Conservation (phyloP, 2,329 filamentous ascomycete genomes). For the Fusarium mundagurra region DNA sequence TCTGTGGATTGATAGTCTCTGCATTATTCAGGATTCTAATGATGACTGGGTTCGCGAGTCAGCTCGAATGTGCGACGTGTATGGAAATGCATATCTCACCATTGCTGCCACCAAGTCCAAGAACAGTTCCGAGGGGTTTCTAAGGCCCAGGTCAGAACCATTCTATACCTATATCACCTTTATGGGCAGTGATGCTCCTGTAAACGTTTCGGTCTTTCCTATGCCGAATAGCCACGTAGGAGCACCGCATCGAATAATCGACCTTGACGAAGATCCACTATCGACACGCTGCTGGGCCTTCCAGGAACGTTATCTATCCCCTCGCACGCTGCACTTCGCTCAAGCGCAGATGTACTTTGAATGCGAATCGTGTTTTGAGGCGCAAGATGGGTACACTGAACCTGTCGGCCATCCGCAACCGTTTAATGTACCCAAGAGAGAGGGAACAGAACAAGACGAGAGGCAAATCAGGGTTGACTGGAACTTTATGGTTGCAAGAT, state of each 20-base stretch:
- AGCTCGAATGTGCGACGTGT: not conserved
- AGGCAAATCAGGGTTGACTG: not conserved
- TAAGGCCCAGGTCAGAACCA: accelerated
- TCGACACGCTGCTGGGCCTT: not conserved
- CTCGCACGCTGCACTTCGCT: not conserved
- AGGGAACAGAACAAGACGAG: not conserved
- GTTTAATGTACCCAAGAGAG: not conserved
- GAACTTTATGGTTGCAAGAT: accelerated
- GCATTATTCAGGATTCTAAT: not conserved
- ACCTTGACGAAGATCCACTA: not conserved
- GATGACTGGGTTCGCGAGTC: not conserved
- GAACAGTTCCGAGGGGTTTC: not conserved
- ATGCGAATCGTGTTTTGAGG: not conserved
- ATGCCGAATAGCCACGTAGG: not conserved
- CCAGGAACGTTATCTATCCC: not conserved
- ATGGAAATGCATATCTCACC: not conserved
- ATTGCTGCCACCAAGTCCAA: not conserved
- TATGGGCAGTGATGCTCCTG: accelerated
- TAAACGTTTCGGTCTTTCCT: not conserved
- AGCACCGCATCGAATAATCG: accelerated
- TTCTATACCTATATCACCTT: not conserved
- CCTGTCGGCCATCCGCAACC: not conserved
- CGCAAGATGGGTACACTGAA: not conserved
- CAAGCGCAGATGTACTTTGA: not conserved
- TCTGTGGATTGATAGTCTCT: not conserved